Evolutionary conservation across 2,329 filamentous ascomycete genomes (phyloP).

Genomic region (Sporothrix protearum): DNA sequence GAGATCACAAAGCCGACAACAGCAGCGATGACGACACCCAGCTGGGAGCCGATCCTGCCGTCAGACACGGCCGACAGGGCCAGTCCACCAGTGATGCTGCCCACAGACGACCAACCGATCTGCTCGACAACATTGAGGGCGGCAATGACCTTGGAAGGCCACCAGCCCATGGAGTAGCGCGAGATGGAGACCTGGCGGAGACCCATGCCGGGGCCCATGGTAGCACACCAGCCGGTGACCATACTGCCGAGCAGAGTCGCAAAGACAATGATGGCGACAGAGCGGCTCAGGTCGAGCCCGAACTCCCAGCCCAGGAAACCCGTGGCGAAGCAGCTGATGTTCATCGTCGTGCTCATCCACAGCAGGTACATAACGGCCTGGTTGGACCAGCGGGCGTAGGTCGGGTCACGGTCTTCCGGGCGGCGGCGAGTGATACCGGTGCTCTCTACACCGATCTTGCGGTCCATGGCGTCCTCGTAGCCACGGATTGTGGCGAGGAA

Average conservation of each 20-base stretch:
- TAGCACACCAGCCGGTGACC: constrained; percentile 48
- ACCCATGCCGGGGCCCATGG: constrained; percentile 48
- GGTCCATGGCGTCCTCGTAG: constrained; percentile 45
- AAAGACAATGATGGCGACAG: constrained; percentile 45
- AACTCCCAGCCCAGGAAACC: constrained; percentile 51
- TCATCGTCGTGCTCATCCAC: constrained; percentile 52
- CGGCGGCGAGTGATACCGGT: constrained; percentile 45
- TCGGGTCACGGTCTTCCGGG: constrained; percentile 42
- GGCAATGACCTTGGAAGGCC: constrained; percentile 49
- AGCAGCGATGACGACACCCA: constrained; percentile 53
- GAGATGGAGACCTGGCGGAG: constrained; percentile 50
- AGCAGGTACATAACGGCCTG: constrained; percentile 49
- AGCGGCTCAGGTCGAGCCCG: constrained; percentile 44
- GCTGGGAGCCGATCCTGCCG: constrained; percentile 44
- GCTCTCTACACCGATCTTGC: constrained; percentile 47
- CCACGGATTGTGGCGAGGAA: constrained; percentile 40
- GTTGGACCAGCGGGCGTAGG: constrained; percentile 39
- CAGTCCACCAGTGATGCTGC: constrained; percentile 50
- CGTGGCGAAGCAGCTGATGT: constrained; percentile 49
- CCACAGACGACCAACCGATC: constrained; percentile 51
- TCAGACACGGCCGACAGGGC: constrained; percentile 46
- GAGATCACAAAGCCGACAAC: constrained; percentile 49
- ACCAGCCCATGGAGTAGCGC: constrained; percentile 50
- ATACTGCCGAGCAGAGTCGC: constrained; percentile 44
- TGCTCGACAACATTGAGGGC: constrained; percentile 49